Evolutionary conservation across 371 early-diverging fungal species (phyloP).

Genomic region (Funneliformis caledonium): DNA sequence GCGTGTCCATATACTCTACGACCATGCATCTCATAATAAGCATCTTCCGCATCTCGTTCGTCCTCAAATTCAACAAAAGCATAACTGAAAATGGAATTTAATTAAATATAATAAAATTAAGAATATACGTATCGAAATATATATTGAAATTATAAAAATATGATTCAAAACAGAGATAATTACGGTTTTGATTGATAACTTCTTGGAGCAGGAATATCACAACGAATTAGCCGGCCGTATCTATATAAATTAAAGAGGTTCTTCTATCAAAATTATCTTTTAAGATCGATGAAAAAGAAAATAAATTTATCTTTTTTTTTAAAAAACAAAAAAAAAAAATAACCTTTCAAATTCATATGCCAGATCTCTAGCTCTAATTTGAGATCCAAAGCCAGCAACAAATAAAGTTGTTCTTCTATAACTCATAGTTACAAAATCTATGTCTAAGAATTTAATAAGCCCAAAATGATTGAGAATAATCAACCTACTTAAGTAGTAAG

Average conservation of each 20-base stretch:
- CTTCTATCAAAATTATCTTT: neutral
- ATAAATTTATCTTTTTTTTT: neutral
- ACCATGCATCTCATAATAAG: constrained; percentile 89
- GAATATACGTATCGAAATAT: neutral
- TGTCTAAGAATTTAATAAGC: neutral
- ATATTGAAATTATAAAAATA: neutral
- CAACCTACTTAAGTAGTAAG: neutral
- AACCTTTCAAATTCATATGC: constrained; percentile 86
- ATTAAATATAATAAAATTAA: neutral
- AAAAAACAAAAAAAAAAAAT: neutral
- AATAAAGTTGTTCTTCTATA: constrained; percentile 57
- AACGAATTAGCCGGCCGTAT: constrained; percentile 80
- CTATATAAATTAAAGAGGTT: constrained; percentile 2
- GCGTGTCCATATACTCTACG: constrained; percentile 77
- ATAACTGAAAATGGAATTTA: constrained; percentile 54
- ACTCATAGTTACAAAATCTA: constrained; percentile 7
- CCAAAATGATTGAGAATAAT: neutral
- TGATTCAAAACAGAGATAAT: neutral
- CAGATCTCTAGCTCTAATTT: constrained; percentile 76
- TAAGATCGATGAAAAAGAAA: neutral
- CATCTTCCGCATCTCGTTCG: constrained; percentile 85
- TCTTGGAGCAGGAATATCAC: constrained; percentile 85
- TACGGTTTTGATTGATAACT: constrained; percentile 65
- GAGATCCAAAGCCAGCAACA: constrained; percentile 73
- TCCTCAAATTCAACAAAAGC: constrained; percentile 95